Evolutionary conservation across 495 filamentous ascomycete species (phyloP).

Genomic region (Aspergillus homomorphus): DNA sequence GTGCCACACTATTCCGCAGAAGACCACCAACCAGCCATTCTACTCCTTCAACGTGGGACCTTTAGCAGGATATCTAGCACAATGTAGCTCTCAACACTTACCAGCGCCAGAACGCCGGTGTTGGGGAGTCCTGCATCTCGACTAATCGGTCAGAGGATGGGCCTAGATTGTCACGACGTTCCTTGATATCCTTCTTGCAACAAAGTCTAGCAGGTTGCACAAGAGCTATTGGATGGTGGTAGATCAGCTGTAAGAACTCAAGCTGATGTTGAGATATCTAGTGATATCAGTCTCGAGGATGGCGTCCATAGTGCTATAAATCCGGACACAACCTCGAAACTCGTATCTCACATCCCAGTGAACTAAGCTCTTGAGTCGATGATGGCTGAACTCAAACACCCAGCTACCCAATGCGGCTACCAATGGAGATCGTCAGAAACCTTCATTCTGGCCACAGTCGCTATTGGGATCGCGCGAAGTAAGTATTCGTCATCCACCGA

Average conservation of each 20-base stretch:
- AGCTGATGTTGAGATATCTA: neutral
- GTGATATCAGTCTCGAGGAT: neutral
- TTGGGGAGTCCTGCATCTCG: neutral
- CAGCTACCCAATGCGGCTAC: conserved; percentile 4
- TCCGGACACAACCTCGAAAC: neutral
- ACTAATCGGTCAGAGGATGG: neutral
- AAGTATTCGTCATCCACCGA: neutral
- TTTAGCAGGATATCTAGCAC: no score
- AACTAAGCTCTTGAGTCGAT: neutral
- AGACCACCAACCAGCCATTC: no score
- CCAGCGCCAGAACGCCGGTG: neutral
- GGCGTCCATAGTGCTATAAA: neutral
- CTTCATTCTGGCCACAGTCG: conserved; percentile 5
- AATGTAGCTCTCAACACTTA: neutral
- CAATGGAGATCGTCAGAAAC: conserved; percentile 6
- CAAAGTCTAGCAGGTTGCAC: neutral
- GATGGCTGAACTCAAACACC: neutral
- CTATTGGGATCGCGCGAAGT: conserved; percentile 6
- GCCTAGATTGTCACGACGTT: neutral
- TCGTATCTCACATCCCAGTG: neutral
- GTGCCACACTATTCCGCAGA: no score
- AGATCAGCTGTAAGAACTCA: neutral
- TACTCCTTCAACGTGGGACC: no score
- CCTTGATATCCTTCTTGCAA: neutral
- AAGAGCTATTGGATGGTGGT: neutral